phyloP scores from a whole-genome alignment of 768 basidiomycete species.

The Phaeotremella fagi region DNA sequence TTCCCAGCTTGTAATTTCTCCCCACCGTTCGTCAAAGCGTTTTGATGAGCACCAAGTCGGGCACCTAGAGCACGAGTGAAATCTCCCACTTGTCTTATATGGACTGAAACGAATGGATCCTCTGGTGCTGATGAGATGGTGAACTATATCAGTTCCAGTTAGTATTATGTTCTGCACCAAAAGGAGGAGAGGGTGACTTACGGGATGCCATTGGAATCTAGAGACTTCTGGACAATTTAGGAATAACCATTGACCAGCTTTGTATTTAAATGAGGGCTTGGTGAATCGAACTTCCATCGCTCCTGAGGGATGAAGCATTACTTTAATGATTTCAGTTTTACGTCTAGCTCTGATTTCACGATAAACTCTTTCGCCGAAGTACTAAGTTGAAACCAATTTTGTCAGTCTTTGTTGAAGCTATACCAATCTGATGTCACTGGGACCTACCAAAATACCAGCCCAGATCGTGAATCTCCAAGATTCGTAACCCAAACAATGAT shows the following conservation, averaged over 20 bases:
- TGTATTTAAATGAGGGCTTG: constrained; percentile 88
- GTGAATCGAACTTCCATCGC: constrained; percentile 90
- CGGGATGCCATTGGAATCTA: constrained; percentile 88
- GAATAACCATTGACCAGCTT: constrained; percentile 47
- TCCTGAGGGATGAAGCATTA: constrained; percentile 82
- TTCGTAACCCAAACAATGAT: constrained; percentile 85
- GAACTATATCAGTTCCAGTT: constrained; percentile 56
- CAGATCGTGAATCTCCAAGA: constrained; percentile 90
- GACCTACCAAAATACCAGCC: constrained; percentile 62
- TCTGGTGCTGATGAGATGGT: constrained; percentile 93
- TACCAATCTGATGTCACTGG: no score
- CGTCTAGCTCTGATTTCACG: constrained; percentile 75
- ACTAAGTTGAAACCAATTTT: constrained; percentile 45
- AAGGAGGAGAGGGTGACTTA: constrained; percentile 51
- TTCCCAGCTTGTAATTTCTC: constrained; percentile 72
- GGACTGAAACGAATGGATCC: constrained; percentile 84
- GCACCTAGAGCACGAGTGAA: constrained; percentile 65
- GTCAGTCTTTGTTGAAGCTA: constrained; percentile 1
- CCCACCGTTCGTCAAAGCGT: constrained; percentile 8
- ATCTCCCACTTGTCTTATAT: constrained; percentile 74
- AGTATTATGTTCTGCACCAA: background rate
- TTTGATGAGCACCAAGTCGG: constrained; percentile 59
- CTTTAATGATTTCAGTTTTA: constrained; percentile 73
- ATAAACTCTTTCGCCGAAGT: constrained; percentile 80
- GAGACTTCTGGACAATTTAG: constrained; percentile 65